Conservation (phyloP, 495 filamentous ascomycete genomes). For the Xylaria acuta region DNA sequence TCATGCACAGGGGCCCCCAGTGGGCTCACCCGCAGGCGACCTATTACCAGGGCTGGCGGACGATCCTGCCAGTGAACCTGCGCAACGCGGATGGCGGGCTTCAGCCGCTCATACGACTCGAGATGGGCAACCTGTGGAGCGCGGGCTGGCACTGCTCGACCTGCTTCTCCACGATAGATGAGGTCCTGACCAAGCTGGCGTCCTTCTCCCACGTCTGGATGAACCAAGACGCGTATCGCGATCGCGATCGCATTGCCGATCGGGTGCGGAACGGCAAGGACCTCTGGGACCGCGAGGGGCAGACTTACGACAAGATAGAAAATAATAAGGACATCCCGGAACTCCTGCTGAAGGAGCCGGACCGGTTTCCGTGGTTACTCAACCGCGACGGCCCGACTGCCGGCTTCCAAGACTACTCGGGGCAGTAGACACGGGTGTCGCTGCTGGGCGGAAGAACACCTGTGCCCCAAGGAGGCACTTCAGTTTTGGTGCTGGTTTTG, state of each 20-base stretch:
- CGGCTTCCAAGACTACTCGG: conserved; percentile 49
- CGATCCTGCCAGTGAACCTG: conserved; percentile 56
- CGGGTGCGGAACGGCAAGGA: conserved; percentile 56
- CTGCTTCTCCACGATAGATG: conserved; percentile 57
- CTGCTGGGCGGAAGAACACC: not conserved
- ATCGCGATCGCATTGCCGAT: conserved; percentile 50
- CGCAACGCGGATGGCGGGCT: conserved; percentile 50
- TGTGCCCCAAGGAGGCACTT: not conserved
- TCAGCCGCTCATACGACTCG: conserved; percentile 40
- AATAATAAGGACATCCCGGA: conserved; percentile 51
- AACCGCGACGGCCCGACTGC: conserved; percentile 46
- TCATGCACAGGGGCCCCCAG: conserved; percentile 53
- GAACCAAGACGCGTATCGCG: conserved; percentile 50
- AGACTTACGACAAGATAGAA: conserved; percentile 55
- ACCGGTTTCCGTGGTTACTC: conserved; percentile 48
- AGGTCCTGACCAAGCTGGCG: conserved; percentile 59
- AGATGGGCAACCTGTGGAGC: conserved; percentile 50
- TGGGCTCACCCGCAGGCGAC: conserved; percentile 65
- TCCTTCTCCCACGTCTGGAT: conserved; percentile 57
- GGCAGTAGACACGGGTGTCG: not conserved
- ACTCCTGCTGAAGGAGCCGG: conserved; percentile 43
- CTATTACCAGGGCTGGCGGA: conserved; percentile 54
- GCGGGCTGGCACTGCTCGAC: conserved; percentile 63
- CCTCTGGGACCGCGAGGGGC: conserved; percentile 54
- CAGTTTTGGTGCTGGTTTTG: not conserved